These are phyloP conservation scores for Gaeumannomyces sp. DNA, from an alignment of 2,329 filamentous ascomycete genomes.

Conservation along the genomic window DNA sequence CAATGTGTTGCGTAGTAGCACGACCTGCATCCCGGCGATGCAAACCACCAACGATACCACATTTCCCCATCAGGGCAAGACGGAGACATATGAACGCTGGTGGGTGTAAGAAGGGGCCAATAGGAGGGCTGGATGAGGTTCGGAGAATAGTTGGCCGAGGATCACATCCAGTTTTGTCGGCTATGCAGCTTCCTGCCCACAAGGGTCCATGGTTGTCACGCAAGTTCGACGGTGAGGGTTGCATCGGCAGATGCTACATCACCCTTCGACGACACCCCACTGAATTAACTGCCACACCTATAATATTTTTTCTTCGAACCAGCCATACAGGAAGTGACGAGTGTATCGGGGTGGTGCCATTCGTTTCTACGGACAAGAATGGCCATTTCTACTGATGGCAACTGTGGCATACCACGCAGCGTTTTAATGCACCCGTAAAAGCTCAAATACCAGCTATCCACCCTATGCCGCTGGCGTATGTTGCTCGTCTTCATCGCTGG, in stretches of 20 bases:
- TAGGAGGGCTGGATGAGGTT: background rate
- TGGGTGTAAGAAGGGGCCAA: background rate
- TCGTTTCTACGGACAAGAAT: no score
- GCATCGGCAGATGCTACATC: background rate
- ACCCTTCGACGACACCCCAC: background rate
- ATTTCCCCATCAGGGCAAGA: background rate
- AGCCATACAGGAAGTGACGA: background rate
- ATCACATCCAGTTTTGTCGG: background rate
- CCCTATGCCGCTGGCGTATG: no score
- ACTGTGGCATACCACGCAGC: no score
- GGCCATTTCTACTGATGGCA: no score
- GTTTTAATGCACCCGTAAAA: no score
- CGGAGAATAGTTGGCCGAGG: background rate
- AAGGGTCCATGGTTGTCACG: background rate
- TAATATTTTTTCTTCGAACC: background rate
- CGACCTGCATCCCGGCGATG: background rate
- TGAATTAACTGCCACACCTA: background rate
- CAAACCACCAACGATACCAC: no score
- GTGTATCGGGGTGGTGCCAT: no score
- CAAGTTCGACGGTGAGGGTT: background rate
- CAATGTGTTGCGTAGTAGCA: no score
- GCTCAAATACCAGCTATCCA: no score
- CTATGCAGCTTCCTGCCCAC: background rate
- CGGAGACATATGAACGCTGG: background rate
- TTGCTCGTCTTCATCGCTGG: no score